Evolutionary conservation across 768 basidiomycete genomes (phyloP).

Genomic region (Strobilomyces dryophilus): DNA sequence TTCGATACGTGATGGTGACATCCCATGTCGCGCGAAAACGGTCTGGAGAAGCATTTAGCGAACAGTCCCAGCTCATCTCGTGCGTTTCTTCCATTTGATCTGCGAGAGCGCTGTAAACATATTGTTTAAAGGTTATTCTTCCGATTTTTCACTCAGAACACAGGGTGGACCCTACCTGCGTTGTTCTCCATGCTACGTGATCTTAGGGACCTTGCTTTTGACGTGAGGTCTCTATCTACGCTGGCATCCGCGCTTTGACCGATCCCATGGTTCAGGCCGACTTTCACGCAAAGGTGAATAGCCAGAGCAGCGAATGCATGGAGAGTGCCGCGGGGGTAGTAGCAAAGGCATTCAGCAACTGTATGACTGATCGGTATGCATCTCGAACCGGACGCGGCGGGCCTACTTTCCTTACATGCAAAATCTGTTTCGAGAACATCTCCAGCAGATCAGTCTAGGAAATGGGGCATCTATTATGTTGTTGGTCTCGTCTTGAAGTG

Average conservation of each 20-base stretch:
- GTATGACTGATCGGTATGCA: slow-evolving; percentile 75
- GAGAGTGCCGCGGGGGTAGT: slow-evolving; percentile 86
- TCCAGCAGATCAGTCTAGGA: slow-evolving; percentile 68
- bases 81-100: slow-evolving; percentile 38
- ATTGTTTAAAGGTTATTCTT: slow-evolving; percentile 56
- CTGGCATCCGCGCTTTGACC: background rate
- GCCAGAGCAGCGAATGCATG: slow-evolving; percentile 61
- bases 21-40: slow-evolving; percentile 65
- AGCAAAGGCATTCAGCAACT: slow-evolving; percentile 85
- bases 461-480: slow-evolving; percentile 92
- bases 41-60: slow-evolving; percentile 72
- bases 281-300: slow-evolving; percentile 51
- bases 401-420: background rate
- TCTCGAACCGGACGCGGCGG: background rate
- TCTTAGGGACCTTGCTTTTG: slow-evolving; percentile 79
- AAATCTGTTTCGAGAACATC: slow-evolving; percentile 44
- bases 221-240: slow-evolving; percentile 44
- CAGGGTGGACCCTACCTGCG: slow-evolving; percentile 82
- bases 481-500: slow-evolving; percentile 89
- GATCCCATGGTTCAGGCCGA: slow-evolving; percentile 46
- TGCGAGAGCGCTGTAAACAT: background rate
- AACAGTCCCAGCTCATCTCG: slow-evolving; percentile 73
- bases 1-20: slow-evolving; percentile 77
- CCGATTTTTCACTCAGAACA: slow-evolving; percentile 74
- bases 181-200: slow-evolving; percentile 80